A percentile compares a stretch with the other conserved stretches of the same genome.
Conservation (phyloP, 805 yeast genomes). For the Yarrowia deformans region DNA sequence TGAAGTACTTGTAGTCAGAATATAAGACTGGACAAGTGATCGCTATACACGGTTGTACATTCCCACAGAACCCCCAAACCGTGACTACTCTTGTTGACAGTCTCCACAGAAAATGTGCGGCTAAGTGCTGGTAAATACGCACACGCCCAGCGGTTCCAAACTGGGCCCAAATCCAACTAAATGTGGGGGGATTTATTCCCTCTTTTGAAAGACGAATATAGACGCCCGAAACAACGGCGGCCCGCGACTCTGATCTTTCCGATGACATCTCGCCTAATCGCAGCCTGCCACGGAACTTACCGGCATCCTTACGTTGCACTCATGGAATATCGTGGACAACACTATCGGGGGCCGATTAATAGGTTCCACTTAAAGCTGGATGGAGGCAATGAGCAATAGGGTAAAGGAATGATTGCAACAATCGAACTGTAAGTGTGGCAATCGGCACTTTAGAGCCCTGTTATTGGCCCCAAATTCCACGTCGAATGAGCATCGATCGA, state of each 20-base stretch:
- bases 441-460: constrained; percentile 6
- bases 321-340: not conserved
- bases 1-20: too few relatives aligned
- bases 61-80: not conserved
- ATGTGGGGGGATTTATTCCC: not conserved
- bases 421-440: constrained; percentile 17
- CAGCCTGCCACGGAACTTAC: constrained; percentile 14
- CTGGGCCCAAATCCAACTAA: not conserved
- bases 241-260: not conserved
- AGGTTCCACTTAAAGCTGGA: not conserved
- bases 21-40: too few relatives aligned
- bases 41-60: not conserved
- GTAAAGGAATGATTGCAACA: not conserved
- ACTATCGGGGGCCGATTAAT: constrained; percentile 22
- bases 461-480: constrained; percentile 4
- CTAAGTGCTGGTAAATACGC: constrained; percentile 5
- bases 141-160: not conserved
- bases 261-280: not conserved
- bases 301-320: not conserved
- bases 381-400: constrained; percentile 6
- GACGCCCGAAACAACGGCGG: not conserved
- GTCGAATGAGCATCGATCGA: not conserved
- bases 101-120: constrained; percentile 1
- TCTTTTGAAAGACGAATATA: not conserved
- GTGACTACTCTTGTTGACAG: not conserved